Percentiles rank a stretch among this genome's conserved stretches.
phyloP scores from a whole-genome alignment of 176 grass and related monocot genomes.

The Oryza brachyantha region DNA sequence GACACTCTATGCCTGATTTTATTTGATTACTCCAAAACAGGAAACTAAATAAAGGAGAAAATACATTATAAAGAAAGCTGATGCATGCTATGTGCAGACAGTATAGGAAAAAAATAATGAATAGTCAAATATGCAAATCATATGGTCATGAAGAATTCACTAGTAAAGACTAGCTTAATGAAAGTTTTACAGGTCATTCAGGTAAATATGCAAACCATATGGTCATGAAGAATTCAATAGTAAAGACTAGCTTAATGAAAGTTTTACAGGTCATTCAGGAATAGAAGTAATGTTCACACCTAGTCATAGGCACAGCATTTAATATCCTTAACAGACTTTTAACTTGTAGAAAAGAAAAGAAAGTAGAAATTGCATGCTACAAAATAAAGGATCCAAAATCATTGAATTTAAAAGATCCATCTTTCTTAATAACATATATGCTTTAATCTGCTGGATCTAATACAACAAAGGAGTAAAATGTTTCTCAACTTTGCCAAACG shows the following conservation, averaged over 20 bases:
- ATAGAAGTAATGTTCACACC: not conserved
- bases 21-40: not conserved
- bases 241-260: not conserved
- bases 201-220: not conserved
- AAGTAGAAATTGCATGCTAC: not conserved
- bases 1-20: not conserved
- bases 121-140: not conserved
- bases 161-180: no score
- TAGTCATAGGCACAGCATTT: not conserved
- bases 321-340: not conserved
- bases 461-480: not conserved
- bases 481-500: not conserved
- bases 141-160: no score
- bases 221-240: not conserved
- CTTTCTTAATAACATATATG: not conserved
- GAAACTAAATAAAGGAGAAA: not conserved
- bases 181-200: not conserved
- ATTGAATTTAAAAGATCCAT: not conserved
- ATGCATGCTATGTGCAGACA: not conserved
- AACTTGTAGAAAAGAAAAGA: not conserved
- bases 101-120: not conserved
- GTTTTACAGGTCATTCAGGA: not conserved
- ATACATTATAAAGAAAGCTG: not conserved
- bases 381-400: constrained; percentile 1
- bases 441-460: not conserved